These are phyloP conservation scores for Cochliopodium minus DNA, from an alignment of 208 protist genomes.

Conservation along the genomic window DNA sequence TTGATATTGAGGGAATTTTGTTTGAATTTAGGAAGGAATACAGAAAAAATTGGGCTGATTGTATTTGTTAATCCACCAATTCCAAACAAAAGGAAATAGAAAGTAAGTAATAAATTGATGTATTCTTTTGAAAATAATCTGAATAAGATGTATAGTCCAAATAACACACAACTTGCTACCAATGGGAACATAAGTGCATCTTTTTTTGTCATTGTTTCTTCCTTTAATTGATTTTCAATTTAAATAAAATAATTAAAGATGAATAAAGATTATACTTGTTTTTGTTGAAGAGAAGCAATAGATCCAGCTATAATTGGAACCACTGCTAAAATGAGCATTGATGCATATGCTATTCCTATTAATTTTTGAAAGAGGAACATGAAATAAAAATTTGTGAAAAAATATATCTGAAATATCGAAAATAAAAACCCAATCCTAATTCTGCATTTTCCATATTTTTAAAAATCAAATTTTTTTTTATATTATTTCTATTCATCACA, in stretches of 20 bases:
- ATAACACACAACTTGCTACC: neutral
- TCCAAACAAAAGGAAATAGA: constrained; percentile 3
- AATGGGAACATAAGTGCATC: constrained; percentile 7
- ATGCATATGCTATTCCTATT: too few species aligned
- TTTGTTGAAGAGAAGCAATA: neutral
- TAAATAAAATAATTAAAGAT: neutral
- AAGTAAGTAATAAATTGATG: constrained; percentile 6
- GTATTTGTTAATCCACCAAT: neutral
- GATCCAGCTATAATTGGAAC: neutral
- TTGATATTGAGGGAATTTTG: too few species aligned
- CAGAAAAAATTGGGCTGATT: neutral
- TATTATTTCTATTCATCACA: too few species aligned
- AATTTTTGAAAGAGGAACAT: too few species aligned
- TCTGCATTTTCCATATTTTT: too few species aligned
- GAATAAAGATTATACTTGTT: neutral
- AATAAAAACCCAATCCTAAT: too few species aligned
- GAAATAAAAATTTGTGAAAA: too few species aligned
- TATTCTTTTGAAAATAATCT: constrained; percentile 4
- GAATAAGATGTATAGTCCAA: constrained; percentile 3
- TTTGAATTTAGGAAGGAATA: neutral
- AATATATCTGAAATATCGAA: too few species aligned
- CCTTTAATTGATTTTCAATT: neutral
- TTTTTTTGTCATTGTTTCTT: neutral
- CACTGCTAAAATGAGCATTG: neutral
- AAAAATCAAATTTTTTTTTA: too few species aligned